Evolutionary conservation across 352 stramenopile species (phyloP), one percentile per base, ranked within the genome.

Genomic region (Phytophthora idaei): DNA sequence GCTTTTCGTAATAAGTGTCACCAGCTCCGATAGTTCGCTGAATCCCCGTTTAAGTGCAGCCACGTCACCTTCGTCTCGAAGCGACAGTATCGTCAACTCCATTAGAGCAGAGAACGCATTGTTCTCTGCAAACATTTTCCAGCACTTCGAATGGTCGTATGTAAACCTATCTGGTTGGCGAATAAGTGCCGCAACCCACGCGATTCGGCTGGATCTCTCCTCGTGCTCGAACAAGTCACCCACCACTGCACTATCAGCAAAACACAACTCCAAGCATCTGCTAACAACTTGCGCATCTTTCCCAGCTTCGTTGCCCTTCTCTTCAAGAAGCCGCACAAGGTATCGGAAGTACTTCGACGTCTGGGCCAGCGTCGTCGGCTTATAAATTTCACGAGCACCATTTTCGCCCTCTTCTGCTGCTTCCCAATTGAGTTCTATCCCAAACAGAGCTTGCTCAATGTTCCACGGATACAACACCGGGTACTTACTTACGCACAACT

Each of bases 381-480:
- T 71, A 2, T 80, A 66, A 25, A 81, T 51, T 31, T 81, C 61
- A 65, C 50, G 57, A 21, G 37, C 53, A 8, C 58, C 54, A 37
- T 63, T 57, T 39, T 37, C 31, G 21, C 36, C 56, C 6, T 77
- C 73, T 45, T 87, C 67, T 25, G 63, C 53, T 27, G 78, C 66
- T 42, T 72, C 65, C 64, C 74, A 86, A 8, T 76, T 56, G 3
- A 90, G 66, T 15, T 78, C 63, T 4, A 57, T 71, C 14, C 89
- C 89, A 70, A 95, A 95, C 4, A 96, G 70, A 44, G 77, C 86
- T 14, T 80, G 74, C 48, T 96, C 85, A 1, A 96, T 76, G 56
- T 96, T 96, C 84, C 87, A 94, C 11, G 87, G 86, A 37, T 86
- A 81, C 39, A 96, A 32, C 3, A 84, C 58, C 3, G 89, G 87